A percentile compares a stretch with the other conserved stretches of the same genome.
These are phyloP conservation scores for Basidiobolus meristosporus DNA, from an alignment of 371 early-diverging fungal species.

Conservation along the genomic window DNA sequence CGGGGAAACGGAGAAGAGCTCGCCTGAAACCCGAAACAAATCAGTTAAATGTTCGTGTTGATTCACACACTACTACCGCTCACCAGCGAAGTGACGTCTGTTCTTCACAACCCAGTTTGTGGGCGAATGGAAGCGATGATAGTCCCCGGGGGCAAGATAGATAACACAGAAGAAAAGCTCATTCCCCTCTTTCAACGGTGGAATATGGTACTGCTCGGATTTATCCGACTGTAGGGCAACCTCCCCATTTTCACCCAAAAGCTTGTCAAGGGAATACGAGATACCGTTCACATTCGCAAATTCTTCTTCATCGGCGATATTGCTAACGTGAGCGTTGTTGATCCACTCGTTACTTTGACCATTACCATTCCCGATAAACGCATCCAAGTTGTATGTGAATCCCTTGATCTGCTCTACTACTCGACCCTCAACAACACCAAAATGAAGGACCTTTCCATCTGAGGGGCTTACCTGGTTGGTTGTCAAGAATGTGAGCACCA, in stretches of 20 bases:
- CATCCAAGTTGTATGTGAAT: constrained; percentile 67
- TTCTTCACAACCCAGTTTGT: constrained; percentile 77
- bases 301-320: constrained; percentile 41
- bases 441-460: constrained; percentile 78
- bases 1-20: constrained; percentile 88
- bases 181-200: constrained; percentile 35
- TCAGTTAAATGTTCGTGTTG: not conserved
- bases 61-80: not conserved
- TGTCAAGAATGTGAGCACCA: not conserved
- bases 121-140: constrained; percentile 96
- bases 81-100: constrained; percentile 73
- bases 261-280: constrained; percentile 65
- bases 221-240: constrained; percentile 4
- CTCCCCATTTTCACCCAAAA: constrained; percentile 37
- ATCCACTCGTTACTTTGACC: constrained; percentile 3
- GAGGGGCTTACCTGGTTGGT: constrained; percentile 50
- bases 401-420: constrained; percentile 90
- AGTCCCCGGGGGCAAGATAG: constrained; percentile 94
- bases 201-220: constrained; percentile 1
- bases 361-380: constrained; percentile 50
- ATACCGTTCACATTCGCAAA: constrained; percentile 84
- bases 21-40: constrained; percentile 24
- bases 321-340: constrained; percentile 15
- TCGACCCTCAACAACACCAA: constrained; percentile 56
- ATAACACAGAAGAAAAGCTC: constrained; percentile 73